Base-by-base conservation (phyloP, 2,329 filamentous ascomycete species). In the Coleophoma crateriformis region DNA sequence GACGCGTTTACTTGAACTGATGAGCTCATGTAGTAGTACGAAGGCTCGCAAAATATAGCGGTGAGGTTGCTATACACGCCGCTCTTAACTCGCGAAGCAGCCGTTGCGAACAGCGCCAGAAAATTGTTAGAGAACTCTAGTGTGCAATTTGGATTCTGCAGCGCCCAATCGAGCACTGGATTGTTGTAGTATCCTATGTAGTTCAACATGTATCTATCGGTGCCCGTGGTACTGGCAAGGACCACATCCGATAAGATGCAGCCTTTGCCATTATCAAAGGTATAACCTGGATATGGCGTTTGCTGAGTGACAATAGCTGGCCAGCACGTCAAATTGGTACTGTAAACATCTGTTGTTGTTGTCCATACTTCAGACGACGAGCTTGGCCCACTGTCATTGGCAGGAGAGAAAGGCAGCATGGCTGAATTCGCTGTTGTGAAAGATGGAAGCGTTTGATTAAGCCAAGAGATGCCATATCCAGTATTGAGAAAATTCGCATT, bases 1-100 rank as follows among this genome's bases (percentile, higher is more conserved):
- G 61, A 59, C 4, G 56, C 49, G 5, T 60, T 52, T 1, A 81
- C 64, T 0, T 66, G 73, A 0, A 73, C 71, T 0, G 61, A 58
- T 0, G 77, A 74, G 0, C 63, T 12, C 37, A 78, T 74, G n/a
- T 67, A 63, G 45, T 68, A 72, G 49, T 81, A 82, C 0, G 33
- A 54, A 0, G 74, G 51, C 19, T 70, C 59, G 44, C 76, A 79
- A 44, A 70, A 79, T 0, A 72, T 19, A 0, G 67, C 66, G 0
- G 68, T 72, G 8, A 61, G n/a, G 40, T 60, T 58, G 12, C 22
- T 46, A 20, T 53, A 56, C 3, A 42, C 15, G 14, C 12, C 45
- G 4, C 3, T 14, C 1, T 15, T 20, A 14, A 37, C n/a, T 2
- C 17, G 19, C 27, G 50, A 45, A 1, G 20, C 20, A 12, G 40